A percentile compares a stretch with the other conserved stretches of the same genome.
phyloP scores from a whole-genome alignment of 2,329 filamentous ascomycete genomes.

The Talaromyces sp. region DNA sequence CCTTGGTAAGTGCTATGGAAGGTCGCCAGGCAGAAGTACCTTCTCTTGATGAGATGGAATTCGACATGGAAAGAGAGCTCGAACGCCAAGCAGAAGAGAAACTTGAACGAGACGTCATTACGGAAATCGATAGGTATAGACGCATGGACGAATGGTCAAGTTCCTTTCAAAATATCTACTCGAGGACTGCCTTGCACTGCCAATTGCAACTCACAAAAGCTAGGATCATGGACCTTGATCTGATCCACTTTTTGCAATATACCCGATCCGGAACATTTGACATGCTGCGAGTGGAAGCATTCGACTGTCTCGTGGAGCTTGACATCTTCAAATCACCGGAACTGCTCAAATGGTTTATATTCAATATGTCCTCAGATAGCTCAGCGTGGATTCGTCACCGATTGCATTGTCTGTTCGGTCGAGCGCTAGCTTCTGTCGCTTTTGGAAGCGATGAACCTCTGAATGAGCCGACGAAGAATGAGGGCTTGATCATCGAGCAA shows the following conservation, averaged over 20 bases:
- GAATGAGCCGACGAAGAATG: constrained; percentile 31
- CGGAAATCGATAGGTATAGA: constrained; percentile 60
- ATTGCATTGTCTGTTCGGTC: constrained; percentile 52
- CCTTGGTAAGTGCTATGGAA: constrained; percentile 55
- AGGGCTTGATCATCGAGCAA: constrained; percentile 56
- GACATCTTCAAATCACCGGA: constrained; percentile 51
- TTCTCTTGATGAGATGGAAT: constrained; percentile 40
- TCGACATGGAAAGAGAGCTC: constrained; percentile 46
- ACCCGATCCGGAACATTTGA: constrained; percentile 58
- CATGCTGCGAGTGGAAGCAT: constrained; percentile 57
- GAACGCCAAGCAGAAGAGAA: constrained; percentile 52
- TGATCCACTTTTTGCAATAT: constrained; percentile 59
- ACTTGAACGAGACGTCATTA: constrained; percentile 55
- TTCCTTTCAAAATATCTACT: constrained; percentile 63
- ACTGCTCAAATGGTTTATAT: constrained; percentile 55
- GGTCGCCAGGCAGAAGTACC: constrained; percentile 38
- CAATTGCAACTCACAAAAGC: constrained; percentile 53
- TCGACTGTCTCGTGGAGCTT: constrained; percentile 55
- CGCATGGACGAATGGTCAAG: constrained; percentile 65
- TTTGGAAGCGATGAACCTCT: constrained; percentile 48
- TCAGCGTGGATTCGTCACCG: constrained; percentile 57
- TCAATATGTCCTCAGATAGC: constrained; percentile 53
- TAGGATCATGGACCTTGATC: constrained; percentile 50
- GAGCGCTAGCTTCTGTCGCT: constrained; percentile 56
- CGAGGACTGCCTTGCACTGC: constrained; percentile 59